Evolutionary conservation across 768 basidiomycete species (phyloP).

Genomic region (Dentipellis sp.): DNA sequence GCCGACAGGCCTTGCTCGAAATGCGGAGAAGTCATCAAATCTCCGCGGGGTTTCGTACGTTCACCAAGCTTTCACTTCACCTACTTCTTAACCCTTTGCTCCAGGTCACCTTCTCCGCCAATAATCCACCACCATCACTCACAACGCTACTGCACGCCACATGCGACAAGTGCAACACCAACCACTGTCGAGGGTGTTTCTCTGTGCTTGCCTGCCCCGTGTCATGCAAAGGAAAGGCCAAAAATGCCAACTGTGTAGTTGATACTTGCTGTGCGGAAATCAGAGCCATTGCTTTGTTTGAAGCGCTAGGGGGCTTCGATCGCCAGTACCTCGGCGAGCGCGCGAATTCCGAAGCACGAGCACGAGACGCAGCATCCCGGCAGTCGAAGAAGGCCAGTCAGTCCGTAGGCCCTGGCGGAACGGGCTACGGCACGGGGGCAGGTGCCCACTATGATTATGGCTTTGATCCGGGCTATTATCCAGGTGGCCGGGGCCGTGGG

Average conservation of each 20-base stretch:
- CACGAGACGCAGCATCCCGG: slow-evolving; percentile 21
- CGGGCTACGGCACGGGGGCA: slow-evolving; percentile 34
- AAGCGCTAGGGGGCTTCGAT: slow-evolving; percentile 40
- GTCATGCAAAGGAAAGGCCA: slow-evolving; percentile 34
- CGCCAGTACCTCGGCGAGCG: slow-evolving; percentile 34
- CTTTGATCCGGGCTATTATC: background rate
- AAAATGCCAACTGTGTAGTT: slow-evolving; percentile 27
- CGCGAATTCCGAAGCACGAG: slow-evolving; percentile 29
- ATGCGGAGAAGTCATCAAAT: slow-evolving; percentile 25
- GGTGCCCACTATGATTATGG: slow-evolving; percentile 3
- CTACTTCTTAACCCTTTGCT: slow-evolving; percentile 18
- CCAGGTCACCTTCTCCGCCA: slow-evolving; percentile 21
- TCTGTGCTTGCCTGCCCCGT: slow-evolving; percentile 26
- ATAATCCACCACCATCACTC: slow-evolving; percentile 16
- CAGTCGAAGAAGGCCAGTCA: slow-evolving; percentile 10
- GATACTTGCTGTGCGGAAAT: slow-evolving; percentile 35
- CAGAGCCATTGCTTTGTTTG: slow-evolving; percentile 43
- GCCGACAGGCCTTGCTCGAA: slow-evolving; percentile 27
- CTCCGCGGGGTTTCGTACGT: slow-evolving; percentile 37
- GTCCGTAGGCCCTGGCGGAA: slow-evolving; percentile 43
- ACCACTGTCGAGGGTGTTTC: slow-evolving; percentile 44
- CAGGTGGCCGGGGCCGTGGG: slow-evolving; percentile 1
- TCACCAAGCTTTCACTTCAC: background rate
- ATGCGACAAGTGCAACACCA: slow-evolving; percentile 33
- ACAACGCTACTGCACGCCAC: slow-evolving; percentile 32